Percentiles rank a stretch among this genome's conserved stretches.
phyloP scores from a whole-genome alignment of 345 rosid species.

The Hevea brasiliensis region DNA sequence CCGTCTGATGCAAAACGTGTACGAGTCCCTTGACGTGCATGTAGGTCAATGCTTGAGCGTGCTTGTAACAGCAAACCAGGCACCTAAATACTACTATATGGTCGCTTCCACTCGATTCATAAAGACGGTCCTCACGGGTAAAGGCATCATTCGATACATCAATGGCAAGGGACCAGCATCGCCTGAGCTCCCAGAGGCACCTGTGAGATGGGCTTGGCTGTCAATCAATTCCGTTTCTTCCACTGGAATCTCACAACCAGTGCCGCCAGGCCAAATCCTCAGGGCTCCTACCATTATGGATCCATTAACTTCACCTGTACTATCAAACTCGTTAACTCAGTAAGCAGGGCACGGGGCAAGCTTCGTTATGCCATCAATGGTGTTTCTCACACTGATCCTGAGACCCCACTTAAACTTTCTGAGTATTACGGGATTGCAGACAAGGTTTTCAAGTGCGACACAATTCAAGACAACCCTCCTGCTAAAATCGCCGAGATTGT shows the following conservation, averaged over 20 bases:
- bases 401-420: constrained; percentile 23
- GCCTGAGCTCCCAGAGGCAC: constrained; percentile 17
- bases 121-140: constrained; percentile 11
- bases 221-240: constrained; percentile 28
- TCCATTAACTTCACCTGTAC: constrained; percentile 29
- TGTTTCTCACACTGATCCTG: constrained; percentile 18
- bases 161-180: constrained; percentile 27
- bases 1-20: constrained; percentile 18
- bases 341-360: constrained; percentile 13
- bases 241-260: constrained; percentile 31
- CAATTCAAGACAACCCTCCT: constrained; percentile 15
- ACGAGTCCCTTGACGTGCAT: constrained; percentile 26
- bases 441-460: constrained; percentile 23
- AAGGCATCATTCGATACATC: constrained; percentile 23
- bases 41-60: constrained; percentile 25
- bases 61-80: constrained; percentile 22
- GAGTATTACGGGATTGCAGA: constrained; percentile 24
- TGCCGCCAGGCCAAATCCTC: constrained; percentile 32
- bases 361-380: constrained; percentile 28
- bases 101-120: constrained; percentile 27
- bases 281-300: constrained; percentile 29
- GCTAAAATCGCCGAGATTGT: background rate
- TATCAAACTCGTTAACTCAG: constrained; percentile 14
- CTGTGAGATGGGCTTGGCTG: constrained; percentile 31
- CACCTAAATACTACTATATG: constrained; percentile 27